These are phyloP conservation scores for Leishmania martiniquensis DNA, from an alignment of 208 protist species.

Conservation along the genomic window DNA sequence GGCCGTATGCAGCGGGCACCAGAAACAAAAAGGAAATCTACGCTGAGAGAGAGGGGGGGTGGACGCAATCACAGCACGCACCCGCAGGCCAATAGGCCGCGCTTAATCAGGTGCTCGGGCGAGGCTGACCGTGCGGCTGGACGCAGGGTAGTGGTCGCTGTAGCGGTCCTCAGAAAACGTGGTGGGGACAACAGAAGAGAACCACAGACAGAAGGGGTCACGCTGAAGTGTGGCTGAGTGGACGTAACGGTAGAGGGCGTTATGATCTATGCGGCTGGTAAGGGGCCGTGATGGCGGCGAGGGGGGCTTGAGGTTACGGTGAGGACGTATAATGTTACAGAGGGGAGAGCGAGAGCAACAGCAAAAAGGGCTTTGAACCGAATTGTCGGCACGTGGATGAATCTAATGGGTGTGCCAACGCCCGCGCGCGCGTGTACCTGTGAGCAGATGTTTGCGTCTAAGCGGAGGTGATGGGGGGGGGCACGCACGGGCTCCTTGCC, in stretches of 20 bases:
- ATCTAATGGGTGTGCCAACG: neutral
- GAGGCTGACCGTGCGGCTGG: neutral
- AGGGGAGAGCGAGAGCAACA: neutral
- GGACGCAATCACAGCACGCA: neutral
- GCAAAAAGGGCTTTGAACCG: neutral
- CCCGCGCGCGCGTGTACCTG: neutral
- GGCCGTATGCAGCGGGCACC: neutral
- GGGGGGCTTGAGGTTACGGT: neutral
- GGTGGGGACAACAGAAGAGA: neutral
- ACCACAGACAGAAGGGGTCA: neutral
- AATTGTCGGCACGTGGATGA: neutral
- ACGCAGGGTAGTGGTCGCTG: neutral
- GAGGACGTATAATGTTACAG: neutral
- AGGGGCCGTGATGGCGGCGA: neutral
- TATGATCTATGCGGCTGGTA: neutral
- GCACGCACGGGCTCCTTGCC: neutral
- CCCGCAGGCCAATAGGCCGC: neutral
- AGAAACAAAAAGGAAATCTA: conserved; percentile 1
- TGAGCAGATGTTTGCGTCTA: neutral
- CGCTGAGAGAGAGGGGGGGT: neutral
- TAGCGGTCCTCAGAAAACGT: neutral
- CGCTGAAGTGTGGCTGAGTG: neutral
- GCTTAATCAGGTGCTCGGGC: neutral
- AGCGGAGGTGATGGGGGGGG: neutral
- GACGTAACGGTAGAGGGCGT: neutral